Conservation (phyloP, 805 yeast genomes). For the Ogataea naganishii region DNA sequence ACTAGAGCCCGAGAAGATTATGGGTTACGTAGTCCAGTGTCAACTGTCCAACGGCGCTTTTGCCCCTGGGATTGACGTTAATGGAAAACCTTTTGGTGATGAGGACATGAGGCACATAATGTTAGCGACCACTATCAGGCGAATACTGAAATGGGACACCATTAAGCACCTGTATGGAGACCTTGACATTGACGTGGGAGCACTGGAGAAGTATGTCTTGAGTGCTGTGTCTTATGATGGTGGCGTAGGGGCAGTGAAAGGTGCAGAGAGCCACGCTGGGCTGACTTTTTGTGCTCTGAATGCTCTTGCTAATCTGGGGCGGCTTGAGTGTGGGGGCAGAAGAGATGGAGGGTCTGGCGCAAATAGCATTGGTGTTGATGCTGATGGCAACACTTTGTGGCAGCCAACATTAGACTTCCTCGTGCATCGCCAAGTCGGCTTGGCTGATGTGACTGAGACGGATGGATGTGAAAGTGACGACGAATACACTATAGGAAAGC, state of each 20-base stretch:
- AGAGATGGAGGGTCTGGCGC: too few species aligned
- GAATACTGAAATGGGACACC: constrained; percentile 28
- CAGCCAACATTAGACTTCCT: constrained; percentile 47
- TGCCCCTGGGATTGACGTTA: constrained; percentile 28
- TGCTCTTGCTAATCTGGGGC: constrained; percentile 30
- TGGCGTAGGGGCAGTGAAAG: constrained; percentile 50
- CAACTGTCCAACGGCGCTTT: constrained; percentile 60
- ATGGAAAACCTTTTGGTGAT: constrained; percentile 41
- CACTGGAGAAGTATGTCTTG: constrained; percentile 30
- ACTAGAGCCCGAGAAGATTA: constrained; percentile 33
- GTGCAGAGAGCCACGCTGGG: constrained; percentile 75
- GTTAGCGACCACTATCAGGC: constrained; percentile 59
- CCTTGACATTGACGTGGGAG: constrained; percentile 36
- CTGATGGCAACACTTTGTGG: too few species aligned
- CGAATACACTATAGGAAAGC: constrained; percentile 26
- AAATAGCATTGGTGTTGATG: too few species aligned
- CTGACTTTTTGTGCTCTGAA: constrained; percentile 79
- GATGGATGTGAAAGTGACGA: constrained; percentile 15
- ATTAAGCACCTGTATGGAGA: constrained; percentile 10
- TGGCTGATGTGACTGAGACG: constrained; percentile 18
- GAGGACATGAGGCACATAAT: constrained; percentile 67
- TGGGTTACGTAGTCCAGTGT: constrained; percentile 47
- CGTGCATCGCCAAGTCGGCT: constrained; percentile 51
- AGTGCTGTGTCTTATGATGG: constrained; percentile 44
- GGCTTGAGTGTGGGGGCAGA: constrained; percentile 2